Base-by-base conservation (phyloP, 169 alveolate genomes). In the Plasmodium adleri region DNA sequence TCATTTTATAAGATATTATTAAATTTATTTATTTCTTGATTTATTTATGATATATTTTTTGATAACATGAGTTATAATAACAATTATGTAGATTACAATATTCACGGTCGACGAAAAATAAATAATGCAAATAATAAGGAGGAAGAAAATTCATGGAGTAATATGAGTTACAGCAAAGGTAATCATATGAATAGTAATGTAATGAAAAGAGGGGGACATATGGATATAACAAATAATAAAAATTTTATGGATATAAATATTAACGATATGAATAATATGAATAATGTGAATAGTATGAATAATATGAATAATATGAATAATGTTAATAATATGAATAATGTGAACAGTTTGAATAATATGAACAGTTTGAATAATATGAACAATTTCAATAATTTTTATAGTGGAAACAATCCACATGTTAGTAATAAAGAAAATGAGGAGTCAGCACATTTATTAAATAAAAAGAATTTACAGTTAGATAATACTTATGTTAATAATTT, bases 81-180 rank as follows among this genome's bases (percentile, higher is more conserved):
- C 28, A 67, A 47, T 60, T 80, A 80, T 66, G 72, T 45, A 22
- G 83, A 68, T 3, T 17, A 45, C 50, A 67, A 67, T 26, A 56
- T 80, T 15, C 90, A 80, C 9, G 90, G 58, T 13, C 28, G 90
- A 58, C 54, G 90, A 28, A 80, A 80, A 28, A 80, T 15, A 15
- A 80, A 80, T 63, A 80, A 80, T 67, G 80, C 63, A 1, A 80
- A 49, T 43, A 9, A 47, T 22, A 52, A 12, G 43, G 56, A 68
- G 56, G 80, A 80, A 39, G 20, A 66, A 4, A 60, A 80, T 22
- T 20, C 74, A 2, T 66, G 68, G 78, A 64, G 43, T 17, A 76
- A 43, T 54, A 64, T 50, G 64, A 58, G 50, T 64, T 76, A 64
- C 45, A 43, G 1, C n/a, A 80, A 71, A 12, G 58, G 45, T 39